Conservation (phyloP, 768 basidiomycete species). For the Russula brevipes region DNA sequence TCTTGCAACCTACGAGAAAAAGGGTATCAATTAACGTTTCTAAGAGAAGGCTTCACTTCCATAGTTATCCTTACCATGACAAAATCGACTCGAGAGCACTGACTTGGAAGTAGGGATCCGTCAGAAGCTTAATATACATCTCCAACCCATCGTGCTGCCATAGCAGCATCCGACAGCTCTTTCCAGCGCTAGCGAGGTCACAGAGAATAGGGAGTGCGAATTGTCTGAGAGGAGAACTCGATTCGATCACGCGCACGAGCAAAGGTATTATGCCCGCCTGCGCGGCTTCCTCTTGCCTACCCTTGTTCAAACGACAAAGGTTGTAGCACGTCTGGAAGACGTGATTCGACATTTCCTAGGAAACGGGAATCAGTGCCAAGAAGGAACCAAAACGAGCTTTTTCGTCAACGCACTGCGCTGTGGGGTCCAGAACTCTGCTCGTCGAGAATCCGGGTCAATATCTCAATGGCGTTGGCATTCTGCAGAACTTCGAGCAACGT, state of each 20-base stretch:
- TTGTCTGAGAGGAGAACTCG: constrained; percentile 89
- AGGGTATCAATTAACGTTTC: not conserved
- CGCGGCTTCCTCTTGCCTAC: constrained; percentile 94
- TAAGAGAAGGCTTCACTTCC: not conserved
- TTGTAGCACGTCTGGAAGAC: constrained; percentile 98
- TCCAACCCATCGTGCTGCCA: constrained; percentile 92
- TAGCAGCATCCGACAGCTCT: constrained; percentile 80
- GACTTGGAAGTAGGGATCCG: constrained; percentile 89
- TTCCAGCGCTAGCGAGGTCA: constrained; percentile 92
- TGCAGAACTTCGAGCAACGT: constrained; percentile 88
- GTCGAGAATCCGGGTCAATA: constrained; percentile 79
- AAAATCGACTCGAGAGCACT: constrained; percentile 86
- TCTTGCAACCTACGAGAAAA: constrained; percentile 74
- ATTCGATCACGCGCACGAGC: constrained; percentile 82
- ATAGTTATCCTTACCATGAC: constrained; percentile 61
- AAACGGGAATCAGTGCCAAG: not conserved
- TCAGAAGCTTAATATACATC: constrained; percentile 72
- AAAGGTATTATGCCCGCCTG: constrained; percentile 92
- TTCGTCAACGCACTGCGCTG: constrained; percentile 56
- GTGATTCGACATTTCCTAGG: constrained; percentile 93
- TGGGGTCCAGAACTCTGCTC: constrained; percentile 74
- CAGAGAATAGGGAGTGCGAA: constrained; percentile 96
- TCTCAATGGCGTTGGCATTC: constrained; percentile 92
- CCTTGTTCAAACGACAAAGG: constrained; percentile 90
- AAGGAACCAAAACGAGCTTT: not conserved